These are phyloP conservation scores for Lactarius quietus DNA, from an alignment of 768 basidiomycete genomes.

Conservation along the genomic window DNA sequence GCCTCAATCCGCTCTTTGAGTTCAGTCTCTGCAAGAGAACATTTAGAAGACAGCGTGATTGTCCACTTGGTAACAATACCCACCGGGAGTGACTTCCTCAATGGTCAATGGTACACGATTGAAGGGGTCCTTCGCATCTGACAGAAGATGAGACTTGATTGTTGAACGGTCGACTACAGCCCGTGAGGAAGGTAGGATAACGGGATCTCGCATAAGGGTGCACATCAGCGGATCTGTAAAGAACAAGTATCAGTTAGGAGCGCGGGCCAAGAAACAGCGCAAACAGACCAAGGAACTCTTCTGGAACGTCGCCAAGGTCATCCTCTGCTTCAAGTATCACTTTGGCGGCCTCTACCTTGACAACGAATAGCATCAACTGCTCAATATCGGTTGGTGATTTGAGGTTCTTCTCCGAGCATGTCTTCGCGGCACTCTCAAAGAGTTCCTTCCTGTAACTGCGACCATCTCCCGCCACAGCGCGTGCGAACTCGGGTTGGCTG, in stretches of 20 bases:
- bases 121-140: constrained; percentile 92
- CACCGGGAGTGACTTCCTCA: constrained; percentile 76
- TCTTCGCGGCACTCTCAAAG: constrained; percentile 73
- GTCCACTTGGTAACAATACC: constrained; percentile 29
- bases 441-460: constrained; percentile 83
- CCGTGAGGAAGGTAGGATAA: constrained; percentile 79
- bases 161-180: constrained; percentile 81
- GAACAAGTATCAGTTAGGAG: constrained; percentile 16
- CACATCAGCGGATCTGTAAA: constrained; percentile 80
- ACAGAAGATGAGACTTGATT: constrained; percentile 92
- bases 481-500: constrained; percentile 71
- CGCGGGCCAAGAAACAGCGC: constrained; percentile 15
- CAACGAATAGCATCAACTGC: constrained; percentile 63
- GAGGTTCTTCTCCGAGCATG: constrained; percentile 56
- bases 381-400: constrained; percentile 79
- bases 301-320: constrained; percentile 88
- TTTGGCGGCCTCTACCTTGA: constrained; percentile 80
- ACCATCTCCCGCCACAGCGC: constrained; percentile 90
- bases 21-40: constrained; percentile 48
- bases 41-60: neutral
- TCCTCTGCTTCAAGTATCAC: constrained; percentile 83
- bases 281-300: constrained; percentile 84
- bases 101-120: constrained; percentile 81
- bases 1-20: constrained; percentile 71
- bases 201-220: constrained; percentile 94